Evolutionary conservation across 495 filamentous ascomycete species (phyloP).

Genomic region (Aspergillus hancockii): DNA sequence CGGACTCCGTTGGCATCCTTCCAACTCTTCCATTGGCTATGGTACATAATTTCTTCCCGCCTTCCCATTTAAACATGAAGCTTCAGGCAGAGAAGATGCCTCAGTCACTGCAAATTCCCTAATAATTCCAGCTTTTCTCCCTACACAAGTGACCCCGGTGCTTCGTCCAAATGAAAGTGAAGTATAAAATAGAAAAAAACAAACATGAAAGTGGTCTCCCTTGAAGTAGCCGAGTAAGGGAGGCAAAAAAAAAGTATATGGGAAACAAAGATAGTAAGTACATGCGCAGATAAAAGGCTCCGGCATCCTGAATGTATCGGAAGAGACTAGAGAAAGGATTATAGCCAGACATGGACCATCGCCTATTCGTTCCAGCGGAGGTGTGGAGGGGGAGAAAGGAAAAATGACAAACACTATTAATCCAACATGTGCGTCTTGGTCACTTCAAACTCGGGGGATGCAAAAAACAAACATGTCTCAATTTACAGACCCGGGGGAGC

Average conservation of each 20-base stretch:
- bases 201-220: neutral
- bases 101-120: neutral
- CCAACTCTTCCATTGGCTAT: constrained; percentile 22
- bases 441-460: neutral
- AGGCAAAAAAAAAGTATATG: constrained; percentile 4
- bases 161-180: constrained; percentile 24
- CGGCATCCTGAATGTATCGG: constrained; percentile 22
- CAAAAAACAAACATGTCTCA: constrained; percentile 6
- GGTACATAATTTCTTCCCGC: constrained; percentile 16
- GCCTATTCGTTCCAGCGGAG: constrained; percentile 8
- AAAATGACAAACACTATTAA: constrained; percentile 17
- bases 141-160: constrained; percentile 20
- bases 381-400: constrained; percentile 15
- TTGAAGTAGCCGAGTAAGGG: neutral
- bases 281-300: constrained; percentile 32
- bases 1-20: neutral
- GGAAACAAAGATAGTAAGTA: constrained; percentile 36
- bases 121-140: constrained; percentile 9
- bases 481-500: constrained; percentile 38
- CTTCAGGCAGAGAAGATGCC: neutral
- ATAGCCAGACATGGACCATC: constrained; percentile 9
- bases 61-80: constrained; percentile 4
- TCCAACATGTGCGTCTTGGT: constrained; percentile 9
- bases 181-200: constrained; percentile 15
- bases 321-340: constrained; percentile 22